Base-by-base conservation (phyloP, 202 grass and related monocot genomes). In the Schoenoplectus triqueter region DNA sequence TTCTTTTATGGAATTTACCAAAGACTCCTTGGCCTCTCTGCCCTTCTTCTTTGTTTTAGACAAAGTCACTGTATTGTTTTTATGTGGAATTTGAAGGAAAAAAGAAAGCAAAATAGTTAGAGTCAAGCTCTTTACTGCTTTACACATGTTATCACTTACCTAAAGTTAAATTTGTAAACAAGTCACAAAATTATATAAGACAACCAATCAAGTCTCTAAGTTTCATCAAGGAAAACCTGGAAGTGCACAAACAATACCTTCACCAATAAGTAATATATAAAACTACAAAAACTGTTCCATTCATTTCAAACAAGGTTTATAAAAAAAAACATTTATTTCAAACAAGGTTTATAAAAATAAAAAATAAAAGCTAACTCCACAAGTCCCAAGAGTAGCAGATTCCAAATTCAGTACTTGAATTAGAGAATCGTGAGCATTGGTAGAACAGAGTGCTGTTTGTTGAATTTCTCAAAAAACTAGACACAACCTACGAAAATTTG, bases 41-140 rank as follows among this genome's bases (percentile, higher is more conserved):
- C 91, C 96, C 91, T 88, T 95, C 90, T 99, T 99, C 88, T 94
- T 99, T 69, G 96, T 91, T 81, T 99, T 99, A 0, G 96, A 99
- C 39, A 99, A 66, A 77, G 96, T 99, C 44, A 97, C 95, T 94
- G 88, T 83, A 41, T 1, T 7, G 15, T 62, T 84, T 42, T 5
- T 66, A 62, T 6, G 13, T 3, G 3, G 20, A 80, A 63, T 62
- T 80, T 9, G 31, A 31, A 31, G 31, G 31, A 31, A 5, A 10
- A 60, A n/a, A 45, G 18, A 54, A 51, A 19, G 5, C 31, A 54
- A 79, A 42, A n/a, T 55, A 78, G 10, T 61, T 61, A 41, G n/a
- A 6, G 45, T 47, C 5, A 47, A 6, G 5, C 5, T 3, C 31
- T 31, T 31, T 31, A 31, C 31, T 31, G 31, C 45, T 47, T 47